Evolutionary conservation across 2,329 filamentous ascomycete genomes (phyloP).

Genomic region (Alternaria hordeiaustralica): DNA sequence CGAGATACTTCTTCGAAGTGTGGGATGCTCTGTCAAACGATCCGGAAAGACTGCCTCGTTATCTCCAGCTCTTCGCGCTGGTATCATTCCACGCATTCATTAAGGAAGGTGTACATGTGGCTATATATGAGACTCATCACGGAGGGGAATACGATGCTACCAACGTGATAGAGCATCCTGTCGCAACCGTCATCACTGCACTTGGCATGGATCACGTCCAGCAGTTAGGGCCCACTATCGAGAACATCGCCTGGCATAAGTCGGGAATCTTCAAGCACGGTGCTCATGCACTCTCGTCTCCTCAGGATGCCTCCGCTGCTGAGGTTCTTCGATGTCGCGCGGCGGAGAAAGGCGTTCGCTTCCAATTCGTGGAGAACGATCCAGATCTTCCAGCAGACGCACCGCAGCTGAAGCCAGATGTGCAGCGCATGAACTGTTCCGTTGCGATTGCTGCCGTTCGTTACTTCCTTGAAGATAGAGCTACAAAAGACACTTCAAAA

Average conservation of each 20-base stretch:
- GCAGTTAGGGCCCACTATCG: slow-evolving; percentile 67
- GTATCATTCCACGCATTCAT: slow-evolving; percentile 69
- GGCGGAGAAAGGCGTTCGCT: slow-evolving; percentile 11
- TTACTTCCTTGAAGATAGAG: neutral
- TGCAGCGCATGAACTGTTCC: slow-evolving; percentile 18
- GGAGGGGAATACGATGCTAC: slow-evolving; percentile 65
- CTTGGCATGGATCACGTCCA: slow-evolving; percentile 73
- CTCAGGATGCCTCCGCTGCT: slow-evolving; percentile 10
- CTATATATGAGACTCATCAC: slow-evolving; percentile 71
- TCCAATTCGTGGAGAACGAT: slow-evolving; percentile 17
- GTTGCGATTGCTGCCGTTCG: slow-evolving; percentile 11
- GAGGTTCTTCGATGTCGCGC: slow-evolving; percentile 16
- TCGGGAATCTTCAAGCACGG: slow-evolving; percentile 72
- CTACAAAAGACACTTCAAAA: neutral
- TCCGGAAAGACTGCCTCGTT: neutral
- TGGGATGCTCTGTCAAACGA: neutral
- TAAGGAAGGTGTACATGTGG: slow-evolving; percentile 65
- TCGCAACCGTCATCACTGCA: slow-evolving; percentile 67
- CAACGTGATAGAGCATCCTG: slow-evolving; percentile 66
- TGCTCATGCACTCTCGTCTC: slow-evolving; percentile 55
- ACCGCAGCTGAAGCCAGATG: slow-evolving; percentile 9
- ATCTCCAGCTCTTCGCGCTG: slow-evolving; percentile 14
- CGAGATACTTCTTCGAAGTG: slow-evolving; percentile 15
- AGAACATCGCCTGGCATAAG: slow-evolving; percentile 76
- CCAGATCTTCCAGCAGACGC: slow-evolving; percentile 9